Evolutionary conservation across 2,329 filamentous ascomycete species (phyloP).

Genomic region (Alternaria rosae): DNA sequence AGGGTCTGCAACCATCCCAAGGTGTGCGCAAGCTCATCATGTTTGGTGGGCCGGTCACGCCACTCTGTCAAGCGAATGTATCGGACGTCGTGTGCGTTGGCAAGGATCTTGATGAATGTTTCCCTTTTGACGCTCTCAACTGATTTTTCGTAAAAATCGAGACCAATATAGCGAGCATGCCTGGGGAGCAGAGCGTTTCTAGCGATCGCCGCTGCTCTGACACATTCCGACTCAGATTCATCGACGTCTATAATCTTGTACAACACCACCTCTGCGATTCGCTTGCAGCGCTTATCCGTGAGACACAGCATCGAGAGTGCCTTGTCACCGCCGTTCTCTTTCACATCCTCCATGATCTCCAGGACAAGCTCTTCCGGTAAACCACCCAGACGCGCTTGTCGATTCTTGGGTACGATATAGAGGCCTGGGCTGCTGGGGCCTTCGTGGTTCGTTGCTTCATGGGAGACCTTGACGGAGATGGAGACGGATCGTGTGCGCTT

Average conservation of each 20-base stretch:
- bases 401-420: background rate
- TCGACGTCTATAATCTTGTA: background rate
- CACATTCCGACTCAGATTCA: background rate
- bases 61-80: background rate
- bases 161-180: background rate
- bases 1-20: constrained; percentile 1
- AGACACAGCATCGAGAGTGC: constrained; percentile 6
- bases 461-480: background rate
- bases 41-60: background rate
- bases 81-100: background rate
- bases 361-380: constrained; percentile 17
- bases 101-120: background rate
- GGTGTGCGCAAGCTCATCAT: background rate
- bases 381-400: constrained; percentile 4
- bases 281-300: constrained; percentile 7
- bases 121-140: background rate
- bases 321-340: background rate
- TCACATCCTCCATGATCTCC: background rate
- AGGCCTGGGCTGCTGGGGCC: background rate
- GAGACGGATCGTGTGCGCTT: constrained; percentile 2
- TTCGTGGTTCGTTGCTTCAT: background rate
- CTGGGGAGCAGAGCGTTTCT: background rate
- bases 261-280: constrained; percentile 5
- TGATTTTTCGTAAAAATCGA: background rate
- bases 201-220: background rate